Base-by-base conservation (phyloP, 139 green algal species). In the Picochlorum sp. region DNA sequence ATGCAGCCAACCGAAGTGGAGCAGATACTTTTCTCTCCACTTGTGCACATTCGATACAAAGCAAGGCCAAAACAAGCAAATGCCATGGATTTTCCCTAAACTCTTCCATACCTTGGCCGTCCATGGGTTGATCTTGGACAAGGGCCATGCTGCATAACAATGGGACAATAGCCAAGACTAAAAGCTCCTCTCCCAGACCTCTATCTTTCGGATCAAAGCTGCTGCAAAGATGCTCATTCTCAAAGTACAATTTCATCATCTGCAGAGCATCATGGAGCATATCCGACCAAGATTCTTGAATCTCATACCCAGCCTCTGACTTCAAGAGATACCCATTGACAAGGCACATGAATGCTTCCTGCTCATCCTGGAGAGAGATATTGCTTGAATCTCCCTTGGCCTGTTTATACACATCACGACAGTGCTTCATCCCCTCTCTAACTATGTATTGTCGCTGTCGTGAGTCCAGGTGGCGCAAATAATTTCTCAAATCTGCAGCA, bases 151-250 rank as follows among this genome's bases (percentile, higher is more conserved):
- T 69, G 14, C 54, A 51, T 20, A 87, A 10, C 24, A 92, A 75
- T 3, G 76, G 63, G 1, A 50, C 60, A 2, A 70, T 77, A 3
- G 86, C 86, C 7, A 88, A 52, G 2, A 49, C 45, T 4, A 88
- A 68, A 30, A 90, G 76, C 49, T 92, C 85, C 62, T 94, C 85
- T 2, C 76, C 85, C 15, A 81, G 74, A 24, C 83, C 86, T 4
- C 83, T 60, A 61, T 94, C 86, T n/a, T 87, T 80, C 24, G 82
- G 67, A 56, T 94, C 85, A 21, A 94, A 56, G 2, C 7, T 21
- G 2, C 54, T 55, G 28, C 65, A 86, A 38, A 89, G 68, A 3
- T 74, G 70, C 47, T 77, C 50, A 8, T 72, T 68, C 5, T 49
- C 24, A 7, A 47, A 44, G 62, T 84, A 88, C 15, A 82, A 65